Evolutionary conservation across 495 filamentous ascomycete genomes (phyloP).

Genomic region (Podospora anserina): DNA sequence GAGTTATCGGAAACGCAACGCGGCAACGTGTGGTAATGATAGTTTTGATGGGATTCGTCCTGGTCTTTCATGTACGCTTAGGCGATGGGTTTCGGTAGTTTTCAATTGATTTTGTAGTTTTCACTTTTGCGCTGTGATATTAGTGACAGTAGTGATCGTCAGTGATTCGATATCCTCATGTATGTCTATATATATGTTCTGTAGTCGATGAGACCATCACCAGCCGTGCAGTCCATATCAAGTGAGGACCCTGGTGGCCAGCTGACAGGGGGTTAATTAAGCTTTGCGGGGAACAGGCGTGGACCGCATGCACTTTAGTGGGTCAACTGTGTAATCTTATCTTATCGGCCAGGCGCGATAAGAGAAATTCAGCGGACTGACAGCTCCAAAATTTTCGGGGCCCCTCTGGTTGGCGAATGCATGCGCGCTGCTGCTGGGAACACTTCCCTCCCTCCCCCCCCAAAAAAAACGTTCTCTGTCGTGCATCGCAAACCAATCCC

Average conservation of each 20-base stretch:
- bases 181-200: too few relatives aligned
- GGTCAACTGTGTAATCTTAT: constrained; percentile 7
- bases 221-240: not conserved
- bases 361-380: constrained; percentile 9
- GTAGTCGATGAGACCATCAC: not conserved
- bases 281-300: constrained; percentile 21
- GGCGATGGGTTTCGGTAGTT: not conserved
- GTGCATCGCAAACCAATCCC: not conserved
- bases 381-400: constrained; percentile 5
- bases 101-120: constrained; percentile 1
- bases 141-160: too few relatives aligned
- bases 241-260: constrained; percentile 3
- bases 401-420: not conserved
- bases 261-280: constrained; percentile 20
- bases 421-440: not conserved
- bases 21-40: not conserved
- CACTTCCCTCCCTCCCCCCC: not conserved
- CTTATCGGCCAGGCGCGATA: constrained; percentile 11
- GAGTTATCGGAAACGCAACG: not conserved
- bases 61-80: not conserved
- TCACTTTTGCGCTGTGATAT: not conserved
- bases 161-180: too few relatives aligned
- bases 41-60: not conserved
- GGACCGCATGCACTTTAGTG: constrained; percentile 10
- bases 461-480: not conserved